These are phyloP conservation scores for Synchytrium microbalum DNA, from an alignment of 371 early-diverging fungal species.

Conservation along the genomic window DNA sequence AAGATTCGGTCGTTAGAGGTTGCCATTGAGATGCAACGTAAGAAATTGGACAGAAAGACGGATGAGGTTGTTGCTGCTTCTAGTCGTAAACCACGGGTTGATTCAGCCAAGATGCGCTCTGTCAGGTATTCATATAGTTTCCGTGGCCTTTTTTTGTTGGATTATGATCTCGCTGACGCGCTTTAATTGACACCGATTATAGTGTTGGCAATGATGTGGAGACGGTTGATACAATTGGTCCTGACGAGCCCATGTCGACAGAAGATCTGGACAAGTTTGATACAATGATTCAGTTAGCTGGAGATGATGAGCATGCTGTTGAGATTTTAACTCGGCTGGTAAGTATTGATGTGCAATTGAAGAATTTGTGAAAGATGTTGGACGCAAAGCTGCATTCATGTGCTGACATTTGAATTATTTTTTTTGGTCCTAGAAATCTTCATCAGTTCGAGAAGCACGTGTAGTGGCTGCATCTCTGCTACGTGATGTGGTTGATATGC, in stretches of 20 bases:
- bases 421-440: no score
- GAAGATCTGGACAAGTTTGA: constrained; percentile 10
- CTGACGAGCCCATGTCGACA: constrained; percentile 9
- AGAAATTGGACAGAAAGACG: constrained; percentile 30
- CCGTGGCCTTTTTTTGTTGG: constrained; percentile 14
- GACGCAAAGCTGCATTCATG: no score
- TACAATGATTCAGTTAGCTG: constrained; percentile 7
- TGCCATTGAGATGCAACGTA: constrained; percentile 22
- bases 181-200: constrained; percentile 3
- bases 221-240: constrained; percentile 3
- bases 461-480: no score
- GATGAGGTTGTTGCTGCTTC: constrained; percentile 28
- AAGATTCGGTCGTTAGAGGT: constrained; percentile 27
- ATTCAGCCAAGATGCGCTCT: no score
- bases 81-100: no score
- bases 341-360: background rate
- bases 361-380: constrained; percentile 23
- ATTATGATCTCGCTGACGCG: constrained; percentile 8
- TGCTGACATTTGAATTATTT: no score
- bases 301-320: constrained; percentile 6
- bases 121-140: no score
- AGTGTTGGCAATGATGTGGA: constrained; percentile 5
- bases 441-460: no score
- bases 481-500: no score
- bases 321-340: constrained; percentile 14